Conservation (phyloP, 495 filamentous ascomycete genomes). For the Peziza echinospora region DNA sequence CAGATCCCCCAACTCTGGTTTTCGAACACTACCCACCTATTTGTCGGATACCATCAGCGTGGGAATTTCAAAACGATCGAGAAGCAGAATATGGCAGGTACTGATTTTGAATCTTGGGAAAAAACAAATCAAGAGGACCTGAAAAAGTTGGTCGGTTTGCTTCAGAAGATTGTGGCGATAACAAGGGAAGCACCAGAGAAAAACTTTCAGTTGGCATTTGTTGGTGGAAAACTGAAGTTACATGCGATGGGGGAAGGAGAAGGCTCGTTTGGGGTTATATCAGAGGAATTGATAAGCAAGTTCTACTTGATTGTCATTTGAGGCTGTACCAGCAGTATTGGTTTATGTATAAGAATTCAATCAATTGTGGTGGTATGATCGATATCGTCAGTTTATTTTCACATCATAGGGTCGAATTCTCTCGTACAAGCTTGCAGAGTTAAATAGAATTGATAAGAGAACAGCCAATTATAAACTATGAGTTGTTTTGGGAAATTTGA, state of each 20-base stretch:
- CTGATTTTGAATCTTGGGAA: not conserved
- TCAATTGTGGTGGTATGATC: too few relatives aligned
- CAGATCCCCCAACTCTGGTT: slow-evolving; percentile 28
- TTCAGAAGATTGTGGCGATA: not conserved
- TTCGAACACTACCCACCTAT: slow-evolving; percentile 29
- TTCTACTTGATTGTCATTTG: too few relatives aligned
- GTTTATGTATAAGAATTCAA: too few relatives aligned
- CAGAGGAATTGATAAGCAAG: not conserved
- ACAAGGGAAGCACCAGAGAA: not conserved
- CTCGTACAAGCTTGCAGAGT: too few relatives aligned
- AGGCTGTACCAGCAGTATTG: too few relatives aligned
- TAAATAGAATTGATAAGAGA: too few relatives aligned
- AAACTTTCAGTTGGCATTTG: not conserved
- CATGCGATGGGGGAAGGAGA: not conserved
- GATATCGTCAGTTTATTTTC: too few relatives aligned
- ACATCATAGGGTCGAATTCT: too few relatives aligned
- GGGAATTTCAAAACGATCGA: slow-evolving; percentile 23
- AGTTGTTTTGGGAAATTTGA: too few relatives aligned
- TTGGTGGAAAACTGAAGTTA: not conserved
- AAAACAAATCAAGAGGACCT: not conserved
- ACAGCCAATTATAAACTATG: too few relatives aligned
- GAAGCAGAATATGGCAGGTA: slow-evolving; percentile 20
- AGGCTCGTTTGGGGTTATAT: not conserved
- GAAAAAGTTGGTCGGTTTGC: not conserved
- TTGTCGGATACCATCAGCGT: slow-evolving; percentile 26